Percentiles rank a stretch among this genome's conserved stretches.
Evolutionary conservation across 202 grass and related monocot genomes (phyloP).

Genomic region (Tripidium arundinaceum): DNA sequence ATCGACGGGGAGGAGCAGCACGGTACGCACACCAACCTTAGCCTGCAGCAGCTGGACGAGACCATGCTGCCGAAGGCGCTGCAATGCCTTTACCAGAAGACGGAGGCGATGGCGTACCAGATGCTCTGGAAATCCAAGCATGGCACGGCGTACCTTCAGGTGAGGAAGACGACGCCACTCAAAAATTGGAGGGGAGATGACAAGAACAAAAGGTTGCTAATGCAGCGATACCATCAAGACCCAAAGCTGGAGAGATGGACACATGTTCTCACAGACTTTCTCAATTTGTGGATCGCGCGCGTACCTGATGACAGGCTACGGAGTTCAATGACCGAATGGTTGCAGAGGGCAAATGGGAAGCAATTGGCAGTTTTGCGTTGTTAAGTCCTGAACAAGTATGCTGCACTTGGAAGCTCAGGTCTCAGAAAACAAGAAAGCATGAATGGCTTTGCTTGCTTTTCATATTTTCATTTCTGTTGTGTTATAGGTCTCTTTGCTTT

Average conservation of each 20-base stretch:
- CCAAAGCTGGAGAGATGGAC: not conserved
- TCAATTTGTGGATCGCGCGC: not conserved
- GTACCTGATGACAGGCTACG: not conserved
- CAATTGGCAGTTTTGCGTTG: not conserved
- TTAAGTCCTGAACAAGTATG: not conserved
- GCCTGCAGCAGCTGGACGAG: conserved; percentile 4
- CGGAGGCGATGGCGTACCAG: not conserved
- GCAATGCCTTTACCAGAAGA: not conserved
- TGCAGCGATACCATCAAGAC: not conserved
- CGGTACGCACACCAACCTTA: not conserved
- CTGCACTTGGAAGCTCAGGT: not conserved
- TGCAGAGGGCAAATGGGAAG: conserved; percentile 4
- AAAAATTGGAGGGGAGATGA: no score
- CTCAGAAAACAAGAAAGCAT: not conserved
- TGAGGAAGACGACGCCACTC: not conserved
- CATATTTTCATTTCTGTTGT: no score
- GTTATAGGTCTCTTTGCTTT: not conserved
- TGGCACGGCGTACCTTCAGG: conserved; percentile 1
- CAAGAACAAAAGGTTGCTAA: not conserved
- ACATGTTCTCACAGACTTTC: not conserved
- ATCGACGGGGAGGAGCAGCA: conserved; percentile 16
- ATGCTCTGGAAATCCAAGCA: conserved; percentile 1
- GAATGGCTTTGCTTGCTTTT: not conserved
- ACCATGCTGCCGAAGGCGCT: conserved; percentile 14
- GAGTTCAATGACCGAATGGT: not conserved